Evolutionary conservation across 208 protist species (phyloP).

Genomic region (Wallacemonas collosoma): DNA sequence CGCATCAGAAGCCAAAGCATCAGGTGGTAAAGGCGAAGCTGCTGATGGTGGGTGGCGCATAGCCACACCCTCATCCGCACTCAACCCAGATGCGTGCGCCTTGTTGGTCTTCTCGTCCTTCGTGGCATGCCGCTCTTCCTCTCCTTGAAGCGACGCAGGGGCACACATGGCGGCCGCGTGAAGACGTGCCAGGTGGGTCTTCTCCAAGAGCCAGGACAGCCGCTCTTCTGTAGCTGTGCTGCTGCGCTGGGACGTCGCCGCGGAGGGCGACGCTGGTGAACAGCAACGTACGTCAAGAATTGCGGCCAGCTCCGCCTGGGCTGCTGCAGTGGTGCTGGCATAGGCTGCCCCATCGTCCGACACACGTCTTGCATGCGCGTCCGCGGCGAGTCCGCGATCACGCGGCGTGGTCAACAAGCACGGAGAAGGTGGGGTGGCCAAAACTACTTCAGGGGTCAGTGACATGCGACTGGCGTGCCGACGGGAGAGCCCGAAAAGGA

Average conservation of each 20-base stretch:
- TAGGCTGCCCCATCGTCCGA: not conserved
- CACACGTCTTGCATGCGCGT: not conserved
- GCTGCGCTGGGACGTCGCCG: not conserved
- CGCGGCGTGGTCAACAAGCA: not conserved
- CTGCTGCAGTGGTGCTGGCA: not conserved
- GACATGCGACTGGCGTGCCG: not conserved
- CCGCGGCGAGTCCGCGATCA: not conserved
- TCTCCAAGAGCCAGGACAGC: constrained; percentile 1
- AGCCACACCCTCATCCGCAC: too few species aligned
- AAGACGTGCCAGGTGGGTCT: constrained; percentile 3
- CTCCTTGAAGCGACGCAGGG: not conserved
- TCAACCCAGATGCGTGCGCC: too few species aligned
- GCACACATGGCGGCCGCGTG: not conserved
- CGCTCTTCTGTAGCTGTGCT: not conserved
- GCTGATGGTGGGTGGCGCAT: too few species aligned
- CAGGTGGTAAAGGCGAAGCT: too few species aligned
- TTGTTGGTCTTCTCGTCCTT: too few species aligned
- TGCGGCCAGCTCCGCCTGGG: constrained; percentile 9
- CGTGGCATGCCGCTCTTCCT: not conserved
- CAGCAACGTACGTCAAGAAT: not conserved
- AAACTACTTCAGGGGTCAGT: not conserved
- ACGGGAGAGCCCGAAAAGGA: not conserved
- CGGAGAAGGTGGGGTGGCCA: constrained; percentile 5
- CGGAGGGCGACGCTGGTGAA: not conserved
- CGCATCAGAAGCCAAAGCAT: too few species aligned